A percentile compares a stretch with the other conserved stretches of the same genome.
phyloP scores from a whole-genome alignment of 495 filamentous ascomycete species.

The Bryoglossum gracile region DNA sequence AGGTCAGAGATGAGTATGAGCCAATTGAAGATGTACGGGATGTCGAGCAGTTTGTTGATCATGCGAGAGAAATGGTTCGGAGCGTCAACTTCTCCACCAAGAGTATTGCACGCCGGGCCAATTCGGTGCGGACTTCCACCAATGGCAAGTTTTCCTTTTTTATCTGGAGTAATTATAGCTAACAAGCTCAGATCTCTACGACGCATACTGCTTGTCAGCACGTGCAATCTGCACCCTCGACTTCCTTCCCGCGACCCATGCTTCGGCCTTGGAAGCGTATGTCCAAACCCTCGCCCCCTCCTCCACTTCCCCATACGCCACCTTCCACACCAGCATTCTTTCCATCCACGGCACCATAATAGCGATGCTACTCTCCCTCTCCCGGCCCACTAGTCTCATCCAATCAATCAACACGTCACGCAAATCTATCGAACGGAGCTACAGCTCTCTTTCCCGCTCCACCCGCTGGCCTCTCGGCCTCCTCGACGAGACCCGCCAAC shows the following conservation, averaged over 20 bases:
- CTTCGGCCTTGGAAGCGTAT: slow-evolving; percentile 66
- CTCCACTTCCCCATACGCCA: slow-evolving; percentile 63
- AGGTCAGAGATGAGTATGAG: slow-evolving; percentile 76
- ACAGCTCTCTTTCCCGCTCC: slow-evolving; percentile 61
- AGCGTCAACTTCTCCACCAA: slow-evolving; percentile 75
- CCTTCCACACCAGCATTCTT: slow-evolving; percentile 67
- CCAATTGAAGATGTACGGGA: slow-evolving; percentile 83
- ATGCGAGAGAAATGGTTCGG: slow-evolving; percentile 81
- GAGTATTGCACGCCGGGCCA: slow-evolving; percentile 66
- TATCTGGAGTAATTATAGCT: slow-evolving; percentile 11
- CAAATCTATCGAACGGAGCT: slow-evolving; percentile 65
- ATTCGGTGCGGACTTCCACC: slow-evolving; percentile 46
- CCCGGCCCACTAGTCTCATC: slow-evolving; percentile 74
- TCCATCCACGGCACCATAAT: slow-evolving; percentile 70
- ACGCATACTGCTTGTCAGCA: slow-evolving; percentile 55
- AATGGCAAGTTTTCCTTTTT: slow-evolving; percentile 38
- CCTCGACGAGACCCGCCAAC: slow-evolving; percentile 82
- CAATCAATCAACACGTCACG: slow-evolving; percentile 55
- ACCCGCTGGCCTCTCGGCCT: slow-evolving; percentile 75
- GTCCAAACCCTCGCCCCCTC: slow-evolving; percentile 57
- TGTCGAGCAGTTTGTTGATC: slow-evolving; percentile 84
- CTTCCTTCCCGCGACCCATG: slow-evolving; percentile 61
- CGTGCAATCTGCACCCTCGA: slow-evolving; percentile 48
- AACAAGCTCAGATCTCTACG: slow-evolving; percentile 52
- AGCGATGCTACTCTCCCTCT: slow-evolving; percentile 72